Evolutionary conservation across 2,329 filamentous ascomycete species (phyloP).

Genomic region (Fusarium virguliforme): DNA sequence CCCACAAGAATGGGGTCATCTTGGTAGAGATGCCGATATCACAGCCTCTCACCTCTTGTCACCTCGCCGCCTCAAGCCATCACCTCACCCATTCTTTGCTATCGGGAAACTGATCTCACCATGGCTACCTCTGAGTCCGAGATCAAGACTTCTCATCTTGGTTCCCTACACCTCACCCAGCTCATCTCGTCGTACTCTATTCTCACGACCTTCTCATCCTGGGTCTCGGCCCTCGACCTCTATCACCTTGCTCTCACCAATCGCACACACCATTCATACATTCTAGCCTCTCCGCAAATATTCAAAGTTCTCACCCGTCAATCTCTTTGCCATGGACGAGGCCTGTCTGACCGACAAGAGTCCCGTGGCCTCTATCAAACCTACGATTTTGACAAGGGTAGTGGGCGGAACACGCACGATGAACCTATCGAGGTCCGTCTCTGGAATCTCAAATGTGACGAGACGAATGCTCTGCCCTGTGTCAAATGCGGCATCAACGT

Average conservation of each 20-base stretch:
- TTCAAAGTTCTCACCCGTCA: slow-evolving; percentile 27
- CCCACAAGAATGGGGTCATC: not conserved
- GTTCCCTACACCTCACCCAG: slow-evolving; percentile 8
- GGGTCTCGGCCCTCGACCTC: slow-evolving; percentile 39
- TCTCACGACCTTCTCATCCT: slow-evolving; percentile 30
- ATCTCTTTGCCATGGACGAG: slow-evolving; percentile 39
- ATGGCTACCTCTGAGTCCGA: not conserved
- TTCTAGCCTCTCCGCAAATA: slow-evolving; percentile 4
- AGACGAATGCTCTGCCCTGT: slow-evolving; percentile 31
- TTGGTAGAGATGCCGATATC: not conserved
- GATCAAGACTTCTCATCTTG: not conserved
- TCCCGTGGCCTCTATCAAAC: not conserved
- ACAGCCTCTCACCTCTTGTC: not conserved
- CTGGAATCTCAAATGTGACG: slow-evolving; percentile 34
- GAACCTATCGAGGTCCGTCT: slow-evolving; percentile 35
- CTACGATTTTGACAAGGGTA: not conserved
- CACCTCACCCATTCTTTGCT: not conserved
- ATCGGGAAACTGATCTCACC: not conserved
- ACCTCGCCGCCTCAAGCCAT: not conserved
- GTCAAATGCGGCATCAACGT: slow-evolving; percentile 40
- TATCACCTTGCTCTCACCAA: slow-evolving; percentile 30
- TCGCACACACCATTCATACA: slow-evolving; percentile 9
- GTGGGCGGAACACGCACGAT: slow-evolving; percentile 14
- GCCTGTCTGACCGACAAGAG: slow-evolving; percentile 24
- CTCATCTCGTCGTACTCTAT: slow-evolving; percentile 39